Percentiles rank a stretch among this genome's conserved stretches.
phyloP scores from a whole-genome alignment of 371 early-diverging fungal species.

The Rhizopus delemar region DNA sequence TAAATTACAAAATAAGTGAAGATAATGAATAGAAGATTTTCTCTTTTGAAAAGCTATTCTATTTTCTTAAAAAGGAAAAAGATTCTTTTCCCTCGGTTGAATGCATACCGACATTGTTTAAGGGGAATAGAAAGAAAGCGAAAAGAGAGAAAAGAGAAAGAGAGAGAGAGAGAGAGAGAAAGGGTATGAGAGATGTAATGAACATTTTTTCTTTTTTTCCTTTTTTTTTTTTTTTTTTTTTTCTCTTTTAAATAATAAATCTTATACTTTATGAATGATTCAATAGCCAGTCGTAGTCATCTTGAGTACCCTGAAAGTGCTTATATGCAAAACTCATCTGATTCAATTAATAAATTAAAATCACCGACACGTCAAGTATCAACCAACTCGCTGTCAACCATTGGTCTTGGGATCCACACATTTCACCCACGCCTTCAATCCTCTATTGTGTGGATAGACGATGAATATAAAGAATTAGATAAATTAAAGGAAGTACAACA shows the following conservation, averaged over 20 bases:
- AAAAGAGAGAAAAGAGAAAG: background rate
- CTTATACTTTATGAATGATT: background rate
- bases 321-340: background rate
- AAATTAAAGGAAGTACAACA: constrained; percentile 3
- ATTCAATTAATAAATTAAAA: background rate
- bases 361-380: constrained; percentile 1
- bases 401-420: background rate
- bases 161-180: background rate
- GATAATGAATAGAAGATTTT: no score
- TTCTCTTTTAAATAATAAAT: no score
- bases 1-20: no score
- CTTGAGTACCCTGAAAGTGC: background rate
- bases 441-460: constrained; percentile 29
- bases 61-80: no score
- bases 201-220: background rate
- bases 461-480: constrained; percentile 17
- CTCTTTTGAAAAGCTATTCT: no score
- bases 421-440: constrained; percentile 13
- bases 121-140: background rate
- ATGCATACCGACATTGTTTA: background rate
- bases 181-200: background rate
- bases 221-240: no score
- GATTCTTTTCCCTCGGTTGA: background rate
- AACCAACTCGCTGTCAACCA: background rate
- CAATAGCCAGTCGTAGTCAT: background rate